phyloP scores from a whole-genome alignment of 768 basidiomycete species.

The Boletus rufocinnamomeus region DNA sequence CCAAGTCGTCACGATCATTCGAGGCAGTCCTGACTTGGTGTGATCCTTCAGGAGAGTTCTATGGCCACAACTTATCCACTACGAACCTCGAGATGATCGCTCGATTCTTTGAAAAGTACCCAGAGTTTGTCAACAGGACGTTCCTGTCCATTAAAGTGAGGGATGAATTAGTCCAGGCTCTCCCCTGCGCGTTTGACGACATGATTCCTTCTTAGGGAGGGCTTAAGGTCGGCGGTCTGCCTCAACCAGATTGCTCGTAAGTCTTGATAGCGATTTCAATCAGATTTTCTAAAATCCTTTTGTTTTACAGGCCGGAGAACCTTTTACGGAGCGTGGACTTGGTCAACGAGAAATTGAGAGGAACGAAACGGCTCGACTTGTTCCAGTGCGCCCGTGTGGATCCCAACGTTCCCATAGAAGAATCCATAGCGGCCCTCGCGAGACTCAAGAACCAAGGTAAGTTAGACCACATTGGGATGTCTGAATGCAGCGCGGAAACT shows the following conservation, averaged over 20 bases:
- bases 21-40: not conserved
- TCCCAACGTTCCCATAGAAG: slow-evolving; percentile 45
- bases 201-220: slow-evolving; percentile 12
- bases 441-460: slow-evolving; percentile 34
- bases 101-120: slow-evolving; percentile 49
- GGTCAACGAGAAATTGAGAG: slow-evolving; percentile 48
- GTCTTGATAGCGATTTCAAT: slow-evolving; percentile 2
- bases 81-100: slow-evolving; percentile 52
- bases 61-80: slow-evolving; percentile 43
- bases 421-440: slow-evolving; percentile 44
- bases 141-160: slow-evolving; percentile 39
- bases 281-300: too few relatives aligned
- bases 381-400: slow-evolving; percentile 56
- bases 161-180: not conserved
- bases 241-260: slow-evolving; percentile 31
- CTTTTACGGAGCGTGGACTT: slow-evolving; percentile 46
- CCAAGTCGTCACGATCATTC: not conserved
- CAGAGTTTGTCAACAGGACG: slow-evolving; percentile 36
- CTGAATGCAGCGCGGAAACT: slow-evolving; percentile 52
- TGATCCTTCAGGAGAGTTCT: slow-evolving; percentile 53
- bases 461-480: slow-evolving; percentile 58
- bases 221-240: not conserved
- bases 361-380: slow-evolving; percentile 58
- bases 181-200: not conserved
- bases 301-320: slow-evolving; percentile 36